These are phyloP conservation scores for Gaillardinia entomophila DNA, from an alignment of 805 yeast species.

Conservation along the genomic window DNA sequence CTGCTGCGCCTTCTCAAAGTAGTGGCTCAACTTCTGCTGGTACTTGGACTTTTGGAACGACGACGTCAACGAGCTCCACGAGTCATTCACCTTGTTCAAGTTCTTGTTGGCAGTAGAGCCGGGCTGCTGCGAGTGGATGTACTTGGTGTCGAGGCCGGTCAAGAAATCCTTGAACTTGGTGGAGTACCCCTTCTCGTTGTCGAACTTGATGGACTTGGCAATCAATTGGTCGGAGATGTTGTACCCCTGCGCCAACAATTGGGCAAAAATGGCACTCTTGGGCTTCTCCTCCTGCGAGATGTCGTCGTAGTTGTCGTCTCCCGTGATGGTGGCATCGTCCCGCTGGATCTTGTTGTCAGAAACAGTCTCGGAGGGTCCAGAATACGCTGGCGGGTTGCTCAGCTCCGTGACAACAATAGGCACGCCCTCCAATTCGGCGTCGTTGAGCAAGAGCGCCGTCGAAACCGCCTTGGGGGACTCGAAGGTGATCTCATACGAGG, in stretches of 20 bases:
- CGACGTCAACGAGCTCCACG: slow-evolving; percentile 31
- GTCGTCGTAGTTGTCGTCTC: slow-evolving; percentile 37
- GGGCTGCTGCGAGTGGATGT: slow-evolving; percentile 51
- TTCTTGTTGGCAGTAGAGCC: slow-evolving; percentile 32
- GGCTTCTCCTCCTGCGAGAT: slow-evolving; percentile 75
- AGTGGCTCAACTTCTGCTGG: slow-evolving; percentile 32
- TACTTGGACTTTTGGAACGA: slow-evolving; percentile 26
- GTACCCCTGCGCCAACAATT: slow-evolving; percentile 70
- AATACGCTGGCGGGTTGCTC: slow-evolving; percentile 7
- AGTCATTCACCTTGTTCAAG: slow-evolving; percentile 20
- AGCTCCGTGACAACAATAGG: slow-evolving; percentile 43
- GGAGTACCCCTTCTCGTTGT: slow-evolving; percentile 58
- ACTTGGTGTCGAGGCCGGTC: slow-evolving; percentile 50
- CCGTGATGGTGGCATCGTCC: slow-evolving; percentile 13
- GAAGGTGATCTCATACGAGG: slow-evolving; percentile 47
- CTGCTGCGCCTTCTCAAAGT: slow-evolving; percentile 41
- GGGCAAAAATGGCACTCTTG: slow-evolving; percentile 68
- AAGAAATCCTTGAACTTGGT: slow-evolving; percentile 53
- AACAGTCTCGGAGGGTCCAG: slow-evolving; percentile 7
- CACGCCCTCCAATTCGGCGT: slow-evolving; percentile 64
- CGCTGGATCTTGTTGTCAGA: slow-evolving; percentile 18
- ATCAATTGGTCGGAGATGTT: slow-evolving; percentile 56
- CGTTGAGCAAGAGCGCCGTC: slow-evolving; percentile 66
- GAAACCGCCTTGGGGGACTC: slow-evolving; percentile 55
- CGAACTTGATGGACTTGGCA: slow-evolving; percentile 56